A percentile compares a stretch with the other conserved stretches of the same genome.
These are phyloP conservation scores for Calonectria pseudoturangicola DNA, from an alignment of 2,329 filamentous ascomycete genomes.

Conservation along the genomic window DNA sequence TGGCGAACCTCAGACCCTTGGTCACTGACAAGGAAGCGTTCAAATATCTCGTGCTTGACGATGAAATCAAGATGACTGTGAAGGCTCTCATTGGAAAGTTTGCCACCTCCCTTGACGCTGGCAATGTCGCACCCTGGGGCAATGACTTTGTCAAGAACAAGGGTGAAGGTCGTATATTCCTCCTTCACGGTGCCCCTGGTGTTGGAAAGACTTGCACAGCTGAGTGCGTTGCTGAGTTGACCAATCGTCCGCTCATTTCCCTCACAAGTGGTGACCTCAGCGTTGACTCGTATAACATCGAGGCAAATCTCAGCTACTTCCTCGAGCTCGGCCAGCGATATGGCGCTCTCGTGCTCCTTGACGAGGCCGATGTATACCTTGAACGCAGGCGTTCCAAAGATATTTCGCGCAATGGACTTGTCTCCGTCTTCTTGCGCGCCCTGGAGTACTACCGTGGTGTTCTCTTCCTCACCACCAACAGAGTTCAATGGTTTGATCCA, in stretches of 20 bases:
- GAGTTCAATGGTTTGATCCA: constrained; percentile 67
- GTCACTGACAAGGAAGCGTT: constrained; percentile 68
- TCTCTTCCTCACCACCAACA: constrained; percentile 71
- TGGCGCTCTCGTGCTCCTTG: constrained; percentile 72
- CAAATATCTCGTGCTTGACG: constrained; percentile 69
- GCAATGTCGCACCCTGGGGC: constrained; percentile 66
- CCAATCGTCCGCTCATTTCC: constrained; percentile 69
- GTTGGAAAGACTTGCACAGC: constrained; percentile 75
- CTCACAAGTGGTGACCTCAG: constrained; percentile 71
- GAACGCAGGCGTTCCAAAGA: constrained; percentile 68
- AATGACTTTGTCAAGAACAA: constrained; percentile 70
- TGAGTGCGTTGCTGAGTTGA: constrained; percentile 72
- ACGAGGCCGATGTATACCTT: constrained; percentile 78
- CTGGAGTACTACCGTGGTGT: constrained; percentile 72
- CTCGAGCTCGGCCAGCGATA: constrained; percentile 69
- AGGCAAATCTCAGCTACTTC: constrained; percentile 68
- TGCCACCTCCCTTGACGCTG: constrained; percentile 59
- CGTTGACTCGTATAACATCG: constrained; percentile 61
- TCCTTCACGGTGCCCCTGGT: constrained; percentile 72
- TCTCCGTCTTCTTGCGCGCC: constrained; percentile 69
- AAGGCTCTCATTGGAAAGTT: constrained; percentile 69
- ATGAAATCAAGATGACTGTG: constrained; percentile 68
- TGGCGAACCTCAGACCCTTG: constrained; percentile 63
- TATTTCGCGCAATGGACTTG: constrained; percentile 68
- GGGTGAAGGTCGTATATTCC: constrained; percentile 69